A percentile compares a stretch with the other conserved stretches of the same genome.
Conservation (phyloP, 140 eudicot genomes). For the Ambrosia hybrid region DNA sequence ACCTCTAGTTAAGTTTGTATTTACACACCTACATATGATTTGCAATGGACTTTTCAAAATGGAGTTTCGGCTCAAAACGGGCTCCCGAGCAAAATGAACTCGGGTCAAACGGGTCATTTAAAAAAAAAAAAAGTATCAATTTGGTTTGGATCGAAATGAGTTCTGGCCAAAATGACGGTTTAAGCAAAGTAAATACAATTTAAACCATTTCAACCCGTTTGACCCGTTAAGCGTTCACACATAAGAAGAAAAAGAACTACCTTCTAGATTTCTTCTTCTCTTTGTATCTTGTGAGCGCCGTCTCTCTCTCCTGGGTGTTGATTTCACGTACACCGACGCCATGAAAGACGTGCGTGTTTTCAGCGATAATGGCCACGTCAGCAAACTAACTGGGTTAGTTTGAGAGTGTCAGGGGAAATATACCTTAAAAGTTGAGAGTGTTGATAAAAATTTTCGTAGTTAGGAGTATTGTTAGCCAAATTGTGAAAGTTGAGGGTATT, state of each 20-base stretch:
- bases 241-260: constrained; percentile 29
- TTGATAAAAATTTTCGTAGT: too few species aligned
- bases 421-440: too few species aligned
- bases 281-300: constrained; percentile 82
- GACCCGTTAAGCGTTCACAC: neutral
- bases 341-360: constrained; percentile 39
- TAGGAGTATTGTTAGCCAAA: too few species aligned
- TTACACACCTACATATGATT: constrained; percentile 5
- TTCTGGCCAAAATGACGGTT: neutral
- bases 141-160: too few species aligned
- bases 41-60: neutral
- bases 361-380: too few species aligned
- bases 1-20: neutral
- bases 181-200: neutral
- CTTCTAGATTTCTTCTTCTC: constrained; percentile 89
- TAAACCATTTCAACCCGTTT: neutral
- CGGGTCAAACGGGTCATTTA: too few species aligned
- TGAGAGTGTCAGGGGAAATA: too few species aligned
- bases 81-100: too few species aligned
- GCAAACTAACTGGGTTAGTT: too few species aligned
- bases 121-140: too few species aligned
- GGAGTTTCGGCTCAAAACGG: too few species aligned
- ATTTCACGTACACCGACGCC: constrained; percentile 46
- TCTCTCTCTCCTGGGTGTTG: constrained; percentile 63
- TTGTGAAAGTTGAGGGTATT: too few species aligned